These are phyloP conservation scores for Chrysopogon serrulatus DNA, from an alignment of 176 grass and related monocot genomes.

Conservation along the genomic window DNA sequence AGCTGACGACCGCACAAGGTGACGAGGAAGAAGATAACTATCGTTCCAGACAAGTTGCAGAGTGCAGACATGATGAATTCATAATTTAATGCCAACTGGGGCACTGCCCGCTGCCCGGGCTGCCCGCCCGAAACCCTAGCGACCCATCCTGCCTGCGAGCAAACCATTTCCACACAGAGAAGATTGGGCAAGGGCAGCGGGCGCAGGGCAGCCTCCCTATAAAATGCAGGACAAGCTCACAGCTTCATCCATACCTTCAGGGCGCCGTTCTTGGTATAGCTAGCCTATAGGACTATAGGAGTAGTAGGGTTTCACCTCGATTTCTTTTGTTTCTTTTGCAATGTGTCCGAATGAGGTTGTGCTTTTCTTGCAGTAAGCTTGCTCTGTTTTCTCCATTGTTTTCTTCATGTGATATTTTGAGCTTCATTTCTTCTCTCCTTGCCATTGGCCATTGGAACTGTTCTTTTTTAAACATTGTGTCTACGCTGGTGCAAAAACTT, in stretches of 20 bases:
- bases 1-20: too few species aligned
- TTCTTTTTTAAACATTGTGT: not conserved
- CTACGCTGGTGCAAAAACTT: conserved; percentile 70
- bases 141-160: not conserved
- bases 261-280: not conserved
- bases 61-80: not conserved
- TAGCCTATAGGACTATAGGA: not conserved
- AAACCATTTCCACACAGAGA: conserved; percentile 3
- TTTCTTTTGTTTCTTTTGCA: not conserved
- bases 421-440: not conserved
- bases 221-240: not conserved
- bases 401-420: not conserved
- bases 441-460: too few species aligned
- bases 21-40: not conserved
- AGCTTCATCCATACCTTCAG: not conserved
- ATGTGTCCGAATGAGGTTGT: not conserved
- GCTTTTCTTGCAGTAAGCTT: not conserved
- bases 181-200: too few species aligned
- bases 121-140: conserved; percentile 40
- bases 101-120: conserved; percentile 21
- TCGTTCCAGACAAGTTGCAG: not conserved
- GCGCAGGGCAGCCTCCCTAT: conserved; percentile 26
- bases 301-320: not conserved
- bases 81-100: conserved; percentile 37
- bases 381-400: not conserved